Evolutionary conservation across 192 early-diverging fungal species (phyloP).

Genomic region (Coemansia sp.): DNA sequence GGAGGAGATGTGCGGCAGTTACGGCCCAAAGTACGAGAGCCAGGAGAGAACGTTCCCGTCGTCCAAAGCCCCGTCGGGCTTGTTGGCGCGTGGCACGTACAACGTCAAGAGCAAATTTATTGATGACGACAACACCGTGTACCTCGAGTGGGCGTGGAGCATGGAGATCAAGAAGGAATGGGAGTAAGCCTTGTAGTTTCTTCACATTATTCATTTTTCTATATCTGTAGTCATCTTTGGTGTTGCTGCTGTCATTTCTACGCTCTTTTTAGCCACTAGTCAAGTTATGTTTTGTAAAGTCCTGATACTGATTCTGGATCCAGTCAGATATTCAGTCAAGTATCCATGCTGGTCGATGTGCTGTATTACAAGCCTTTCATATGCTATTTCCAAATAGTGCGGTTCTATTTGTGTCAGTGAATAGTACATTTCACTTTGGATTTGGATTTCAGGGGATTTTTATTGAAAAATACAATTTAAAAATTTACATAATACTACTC

Average conservation of each 20-base stretch:
- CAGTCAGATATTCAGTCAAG: too few species aligned
- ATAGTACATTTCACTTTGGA: too few species aligned
- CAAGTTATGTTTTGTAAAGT: too few species aligned
- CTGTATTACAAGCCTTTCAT: too few species aligned
- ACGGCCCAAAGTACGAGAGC: conserved; percentile 73
- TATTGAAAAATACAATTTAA: too few species aligned
- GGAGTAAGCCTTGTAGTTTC: conserved; percentile 40
- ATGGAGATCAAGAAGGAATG: conserved; percentile 92
- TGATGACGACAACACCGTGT: conserved; percentile 82
- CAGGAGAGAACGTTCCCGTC: conserved; percentile 80
- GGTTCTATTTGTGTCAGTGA: too few species aligned
- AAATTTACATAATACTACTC: too few species aligned
- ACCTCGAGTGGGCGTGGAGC: conserved; percentile 82
- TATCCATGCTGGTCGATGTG: too few species aligned
- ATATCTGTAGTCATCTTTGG: not conserved
- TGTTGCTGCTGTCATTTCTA: conserved; percentile 7
- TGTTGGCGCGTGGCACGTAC: conserved; percentile 91
- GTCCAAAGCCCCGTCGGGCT: conserved; percentile 88
- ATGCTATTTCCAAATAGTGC: too few species aligned
- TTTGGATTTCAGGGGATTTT: too few species aligned
- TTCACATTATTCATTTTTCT: conserved; percentile 5
- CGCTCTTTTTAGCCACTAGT: not conserved
- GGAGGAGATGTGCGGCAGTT: conserved; percentile 97
- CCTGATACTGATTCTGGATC: too few species aligned
- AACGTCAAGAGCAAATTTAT: conserved; percentile 87